phyloP scores from a whole-genome alignment of 805 yeast species.

The Pichia sporocuriosa region DNA sequence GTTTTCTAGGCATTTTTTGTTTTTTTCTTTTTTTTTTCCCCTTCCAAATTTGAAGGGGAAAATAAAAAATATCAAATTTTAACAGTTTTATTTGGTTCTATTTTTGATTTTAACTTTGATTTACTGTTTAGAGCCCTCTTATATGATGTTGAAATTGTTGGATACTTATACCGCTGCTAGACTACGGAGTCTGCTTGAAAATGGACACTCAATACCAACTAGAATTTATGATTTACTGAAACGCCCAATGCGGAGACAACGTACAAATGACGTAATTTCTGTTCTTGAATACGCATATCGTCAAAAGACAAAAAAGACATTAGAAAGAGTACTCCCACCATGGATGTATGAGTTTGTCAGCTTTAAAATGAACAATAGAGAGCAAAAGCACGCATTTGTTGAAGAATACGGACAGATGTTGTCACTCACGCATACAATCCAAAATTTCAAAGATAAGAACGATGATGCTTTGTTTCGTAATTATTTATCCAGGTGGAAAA shows the following conservation, averaged over 20 bases:
- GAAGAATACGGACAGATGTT: slow-evolving; percentile 1
- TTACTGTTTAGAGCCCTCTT: too few species aligned
- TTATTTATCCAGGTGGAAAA: not conserved
- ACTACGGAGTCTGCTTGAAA: not conserved
- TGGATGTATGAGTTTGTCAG: slow-evolving; percentile 2
- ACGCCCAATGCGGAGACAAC: too few species aligned
- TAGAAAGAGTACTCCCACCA: not conserved
- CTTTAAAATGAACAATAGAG: not conserved
- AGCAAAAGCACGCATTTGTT: slow-evolving; percentile 1
- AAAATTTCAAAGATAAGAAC: not conserved
- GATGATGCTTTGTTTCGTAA: not conserved
- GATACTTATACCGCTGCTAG: too few species aligned
- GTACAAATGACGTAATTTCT: not conserved
- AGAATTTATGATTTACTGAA: too few species aligned
- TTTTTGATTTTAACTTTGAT: too few species aligned
- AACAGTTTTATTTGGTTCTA: too few species aligned
- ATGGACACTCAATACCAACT: too few species aligned
- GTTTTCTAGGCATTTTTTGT: not conserved
- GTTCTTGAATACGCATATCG: slow-evolving; percentile 1
- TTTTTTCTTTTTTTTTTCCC: not conserved
- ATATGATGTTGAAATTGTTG: too few species aligned
- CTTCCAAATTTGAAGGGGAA: not conserved
- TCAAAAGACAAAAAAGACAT: not conserved
- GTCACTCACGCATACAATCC: slow-evolving; percentile 1
- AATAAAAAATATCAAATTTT: too few species aligned